Evolutionary conservation across 345 rosid genomes (phyloP), one percentile per base, ranked within the genome.

Genomic region (Syzygium oleosum): DNA sequence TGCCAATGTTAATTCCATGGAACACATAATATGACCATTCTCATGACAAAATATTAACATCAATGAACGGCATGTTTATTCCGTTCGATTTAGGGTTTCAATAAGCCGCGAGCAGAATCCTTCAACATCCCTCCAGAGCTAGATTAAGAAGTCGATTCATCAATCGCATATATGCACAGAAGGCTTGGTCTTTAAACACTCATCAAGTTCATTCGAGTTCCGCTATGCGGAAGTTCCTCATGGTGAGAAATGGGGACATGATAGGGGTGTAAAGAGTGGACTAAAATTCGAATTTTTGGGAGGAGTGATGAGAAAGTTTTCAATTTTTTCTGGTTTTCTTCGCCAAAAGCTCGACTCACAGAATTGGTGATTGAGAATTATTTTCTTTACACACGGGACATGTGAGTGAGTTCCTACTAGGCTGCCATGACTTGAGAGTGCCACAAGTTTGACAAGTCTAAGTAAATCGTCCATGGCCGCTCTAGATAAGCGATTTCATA

Each of bases 291-390:
- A 16, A 16, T 16, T 52, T 52, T 52, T 1, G 9, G 61, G 61
- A 56, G 13, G n/a, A 56, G 61, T 12, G 23, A 23, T 9, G n/a
- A 23, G 61, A 56, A 56, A 23, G 12, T 56, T 56, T 22, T 3
- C 9, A 23, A 9, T 56, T 22, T 56, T 54, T 56, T 56, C n/a
- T 9, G 13, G 5, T 56, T 22, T 56, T 4, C n/a, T 56, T 56
- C 2, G 6, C 61, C 61, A 56, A 56, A 56, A 56, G n/a, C n/a
- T 56, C n/a, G n/a, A 56, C 61, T 23, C 23, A 23, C n/a, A 56
- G 6, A 56, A 9, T 3, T 21, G 5, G 61, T 56, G 61, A 56
- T 4, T 56, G 12, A 56, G 0, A 0, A 0, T 56, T 56, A 56
- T 23, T 23, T 56, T 56, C n/a, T 56, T 56, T 55, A 56, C 12